These are phyloP conservation scores for Xylaria longipes DNA, from an alignment of 495 filamentous ascomycete species.

Conservation along the genomic window DNA sequence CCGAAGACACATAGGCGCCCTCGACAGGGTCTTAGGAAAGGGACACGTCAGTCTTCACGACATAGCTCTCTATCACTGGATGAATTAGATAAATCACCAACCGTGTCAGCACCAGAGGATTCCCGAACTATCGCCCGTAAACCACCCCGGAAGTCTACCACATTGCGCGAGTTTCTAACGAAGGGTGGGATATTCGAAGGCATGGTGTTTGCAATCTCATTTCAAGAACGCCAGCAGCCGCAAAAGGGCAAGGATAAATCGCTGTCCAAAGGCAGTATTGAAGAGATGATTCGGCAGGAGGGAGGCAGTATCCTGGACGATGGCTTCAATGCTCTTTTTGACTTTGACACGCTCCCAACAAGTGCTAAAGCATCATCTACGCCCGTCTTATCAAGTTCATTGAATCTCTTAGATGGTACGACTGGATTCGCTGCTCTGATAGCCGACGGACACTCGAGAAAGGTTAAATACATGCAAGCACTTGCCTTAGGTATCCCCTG, in stretches of 20 bases:
- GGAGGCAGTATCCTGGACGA: slow-evolving; percentile 75
- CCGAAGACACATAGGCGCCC: slow-evolving; percentile 36
- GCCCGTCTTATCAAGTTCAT: slow-evolving; percentile 31
- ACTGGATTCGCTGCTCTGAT: slow-evolving; percentile 83
- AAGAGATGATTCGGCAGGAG: slow-evolving; percentile 57
- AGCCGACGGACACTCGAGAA: slow-evolving; percentile 85
- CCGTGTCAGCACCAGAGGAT: slow-evolving; percentile 22
- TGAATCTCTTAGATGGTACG: slow-evolving; percentile 37
- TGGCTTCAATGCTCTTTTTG: slow-evolving; percentile 88
- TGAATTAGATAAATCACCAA: slow-evolving; percentile 44
- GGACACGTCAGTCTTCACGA: slow-evolving; percentile 22
- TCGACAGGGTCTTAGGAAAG: slow-evolving; percentile 30
- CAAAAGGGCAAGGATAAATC: slow-evolving; percentile 60
- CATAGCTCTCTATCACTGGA: slow-evolving; percentile 48
- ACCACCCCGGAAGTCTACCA: slow-evolving; percentile 29
- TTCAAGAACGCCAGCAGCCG: slow-evolving; percentile 53
- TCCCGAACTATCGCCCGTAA: slow-evolving; percentile 29
- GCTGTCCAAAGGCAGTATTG: slow-evolving; percentile 53
- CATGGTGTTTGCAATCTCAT: slow-evolving; percentile 84
- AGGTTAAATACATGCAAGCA: slow-evolving; percentile 93
- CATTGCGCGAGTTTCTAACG: slow-evolving; percentile 31
- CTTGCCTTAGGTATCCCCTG: slow-evolving; percentile 89
- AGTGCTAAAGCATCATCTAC: slow-evolving; percentile 28
- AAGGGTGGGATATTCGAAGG: slow-evolving; percentile 63
- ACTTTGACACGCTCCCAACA: slow-evolving; percentile 48